phyloP scores from a whole-genome alignment of 768 basidiomycete species.

The Termitomyces bulborhizus region DNA sequence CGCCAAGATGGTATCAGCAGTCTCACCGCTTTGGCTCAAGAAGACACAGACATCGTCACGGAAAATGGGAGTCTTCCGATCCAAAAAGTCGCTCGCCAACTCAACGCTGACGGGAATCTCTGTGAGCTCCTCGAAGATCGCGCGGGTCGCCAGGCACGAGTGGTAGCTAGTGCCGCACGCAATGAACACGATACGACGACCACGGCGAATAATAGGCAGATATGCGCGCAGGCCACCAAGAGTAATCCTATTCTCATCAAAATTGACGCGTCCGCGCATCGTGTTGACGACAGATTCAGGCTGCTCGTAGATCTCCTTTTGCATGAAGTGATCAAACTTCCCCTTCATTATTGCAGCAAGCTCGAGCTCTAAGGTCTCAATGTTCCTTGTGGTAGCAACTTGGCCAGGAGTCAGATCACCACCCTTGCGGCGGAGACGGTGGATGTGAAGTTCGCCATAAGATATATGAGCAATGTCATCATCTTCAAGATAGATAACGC shows the following conservation, averaged over 20 bases:
- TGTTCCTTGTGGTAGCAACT: conserved; percentile 76
- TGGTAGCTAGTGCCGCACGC: conserved; percentile 99
- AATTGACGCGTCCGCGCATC: conserved; percentile 99
- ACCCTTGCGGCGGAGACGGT: conserved; percentile 89
- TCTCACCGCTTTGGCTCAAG: conserved; percentile 97
- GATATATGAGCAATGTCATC: conserved; percentile 98
- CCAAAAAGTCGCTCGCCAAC: conserved; percentile 96
- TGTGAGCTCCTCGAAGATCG: conserved; percentile 97
- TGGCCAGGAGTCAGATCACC: conserved; percentile 54
- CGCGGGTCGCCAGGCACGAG: conserved; percentile 92
- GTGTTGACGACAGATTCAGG: conserved; percentile 99
- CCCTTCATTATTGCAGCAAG: conserved; percentile 99
- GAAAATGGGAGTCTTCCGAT: conserved; percentile 99
- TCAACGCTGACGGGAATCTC: conserved; percentile 98
- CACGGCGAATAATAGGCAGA: conserved; percentile 91
- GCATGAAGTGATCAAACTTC: conserved; percentile 99
- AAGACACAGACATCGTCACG: conserved; percentile 96
- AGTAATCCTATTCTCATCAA: conserved; percentile 85
- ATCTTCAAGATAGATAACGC: conserved; percentile 97
- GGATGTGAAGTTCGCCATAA: conserved; percentile 97
- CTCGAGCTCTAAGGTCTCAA: conserved; percentile 98
- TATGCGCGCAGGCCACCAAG: conserved; percentile 95
- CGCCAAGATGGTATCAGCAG: conserved; percentile 95
- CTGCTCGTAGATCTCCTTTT: conserved; percentile 99
- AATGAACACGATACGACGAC: conserved; percentile 90